Conservation (phyloP, 306 rosid genomes). For the Phaseolus lunatus region DNA sequence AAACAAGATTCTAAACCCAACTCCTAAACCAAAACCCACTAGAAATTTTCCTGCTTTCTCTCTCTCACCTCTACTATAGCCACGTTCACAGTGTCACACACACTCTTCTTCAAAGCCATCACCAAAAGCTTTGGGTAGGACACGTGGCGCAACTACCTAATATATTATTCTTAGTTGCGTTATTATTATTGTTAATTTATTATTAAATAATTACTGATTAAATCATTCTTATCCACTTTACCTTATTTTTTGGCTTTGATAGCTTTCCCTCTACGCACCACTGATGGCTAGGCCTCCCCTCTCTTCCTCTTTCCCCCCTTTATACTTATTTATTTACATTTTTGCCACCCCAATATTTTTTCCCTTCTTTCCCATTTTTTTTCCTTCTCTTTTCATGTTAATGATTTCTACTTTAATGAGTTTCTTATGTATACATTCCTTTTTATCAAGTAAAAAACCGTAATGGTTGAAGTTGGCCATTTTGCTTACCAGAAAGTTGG, state of each 20-base stretch:
- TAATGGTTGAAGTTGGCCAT: too few species aligned
- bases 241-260: constrained; percentile 26
- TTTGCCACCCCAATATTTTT: constrained; percentile 10
- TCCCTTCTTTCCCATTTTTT: not conserved
- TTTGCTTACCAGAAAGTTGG: too few species aligned
- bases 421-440: too few species aligned
- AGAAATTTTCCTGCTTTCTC: constrained; percentile 11
- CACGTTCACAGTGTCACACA: not conserved
- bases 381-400: not conserved
- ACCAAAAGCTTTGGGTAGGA: not conserved
- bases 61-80: constrained; percentile 25
- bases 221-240: constrained; percentile 35
- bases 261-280: constrained; percentile 51
- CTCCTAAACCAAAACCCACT: not conserved
- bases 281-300: constrained; percentile 20
- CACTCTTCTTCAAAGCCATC: constrained; percentile 57
- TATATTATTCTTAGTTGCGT: not conserved
- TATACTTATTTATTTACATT: constrained; percentile 16
- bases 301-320: not conserved
- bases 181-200: not conserved
- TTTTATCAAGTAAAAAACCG: too few species aligned
- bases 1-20: constrained; percentile 17
- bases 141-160: constrained; percentile 13
- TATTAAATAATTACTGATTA: not conserved
- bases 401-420: too few species aligned